phyloP scores from a whole-genome alignment of 441 rosid genomes.

The Metrosideros polymorpha region DNA sequence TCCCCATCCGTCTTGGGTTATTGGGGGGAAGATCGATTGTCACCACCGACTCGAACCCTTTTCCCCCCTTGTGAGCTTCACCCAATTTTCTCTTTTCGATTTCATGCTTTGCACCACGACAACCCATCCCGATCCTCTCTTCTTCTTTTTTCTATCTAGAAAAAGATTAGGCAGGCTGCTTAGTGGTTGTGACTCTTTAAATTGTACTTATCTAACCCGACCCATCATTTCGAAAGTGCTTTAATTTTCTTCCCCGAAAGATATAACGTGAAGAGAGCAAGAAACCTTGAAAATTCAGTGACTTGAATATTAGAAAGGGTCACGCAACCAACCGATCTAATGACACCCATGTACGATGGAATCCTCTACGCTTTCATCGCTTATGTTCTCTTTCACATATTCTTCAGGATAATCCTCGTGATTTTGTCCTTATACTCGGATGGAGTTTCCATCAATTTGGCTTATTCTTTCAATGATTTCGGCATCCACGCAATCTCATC shows the following conservation, averaged over 20 bases:
- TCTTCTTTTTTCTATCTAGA: background rate
- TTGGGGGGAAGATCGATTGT: background rate
- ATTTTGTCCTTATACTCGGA: background rate
- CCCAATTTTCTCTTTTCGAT: background rate
- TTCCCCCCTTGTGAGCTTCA: background rate
- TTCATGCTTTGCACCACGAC: background rate
- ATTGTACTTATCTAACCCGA: background rate
- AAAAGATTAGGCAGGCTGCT: background rate
- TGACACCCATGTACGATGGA: background rate
- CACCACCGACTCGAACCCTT: background rate
- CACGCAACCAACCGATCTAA: background rate
- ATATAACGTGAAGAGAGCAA: background rate
- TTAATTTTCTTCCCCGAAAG: background rate
- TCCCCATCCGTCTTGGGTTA: background rate
- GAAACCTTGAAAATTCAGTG: background rate
- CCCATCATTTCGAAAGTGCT: background rate
- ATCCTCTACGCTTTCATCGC: background rate
- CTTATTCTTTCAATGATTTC: background rate
- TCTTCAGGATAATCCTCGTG: background rate
- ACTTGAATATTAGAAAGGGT: background rate
- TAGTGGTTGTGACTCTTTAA: background rate
- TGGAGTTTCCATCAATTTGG: background rate
- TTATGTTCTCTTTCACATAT: background rate
- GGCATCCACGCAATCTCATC: background rate
- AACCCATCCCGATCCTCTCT: background rate